A percentile compares a stretch with the other conserved stretches of the same genome.
Evolutionary conservation across 768 basidiomycete genomes (phyloP).

Genomic region (Cystofilobasidium capitatum): DNA sequence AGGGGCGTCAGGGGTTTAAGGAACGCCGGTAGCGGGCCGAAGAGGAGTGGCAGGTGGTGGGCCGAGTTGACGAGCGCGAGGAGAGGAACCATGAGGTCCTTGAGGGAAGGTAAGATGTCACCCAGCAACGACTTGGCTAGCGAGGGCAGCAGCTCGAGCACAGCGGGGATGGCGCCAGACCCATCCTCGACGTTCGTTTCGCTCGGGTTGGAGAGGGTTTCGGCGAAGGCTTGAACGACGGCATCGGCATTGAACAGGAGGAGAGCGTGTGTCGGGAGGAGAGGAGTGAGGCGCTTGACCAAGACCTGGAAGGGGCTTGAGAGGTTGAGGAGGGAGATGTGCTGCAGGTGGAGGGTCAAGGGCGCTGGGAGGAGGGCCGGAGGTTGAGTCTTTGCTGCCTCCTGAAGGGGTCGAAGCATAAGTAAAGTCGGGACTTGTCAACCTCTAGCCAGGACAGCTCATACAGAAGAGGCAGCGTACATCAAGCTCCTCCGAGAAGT

Average conservation of each 20-base stretch:
- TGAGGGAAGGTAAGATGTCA: slow-evolving; percentile 31
- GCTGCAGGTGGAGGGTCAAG: slow-evolving; percentile 31
- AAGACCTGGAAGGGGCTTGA: slow-evolving; percentile 36
- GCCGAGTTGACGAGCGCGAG: slow-evolving; percentile 21
- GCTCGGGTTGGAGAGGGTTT: slow-evolving; percentile 31
- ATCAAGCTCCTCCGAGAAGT: slow-evolving; percentile 11
- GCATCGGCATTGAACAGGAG: slow-evolving; percentile 35
- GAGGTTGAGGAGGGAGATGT: slow-evolving; percentile 38
- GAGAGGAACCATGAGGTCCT: slow-evolving; percentile 7
- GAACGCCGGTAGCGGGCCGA: slow-evolving; percentile 36
- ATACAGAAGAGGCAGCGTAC: neutral
- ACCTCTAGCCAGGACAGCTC: neutral
- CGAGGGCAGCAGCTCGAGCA: slow-evolving; percentile 21
- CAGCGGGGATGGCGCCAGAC: slow-evolving; percentile 35
- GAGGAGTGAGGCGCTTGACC: slow-evolving; percentile 32
- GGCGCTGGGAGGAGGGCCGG: slow-evolving; percentile 13
- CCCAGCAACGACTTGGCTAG: slow-evolving; percentile 12
- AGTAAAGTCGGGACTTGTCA: neutral
- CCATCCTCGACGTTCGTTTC: slow-evolving; percentile 30
- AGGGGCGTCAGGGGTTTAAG: slow-evolving; percentile 33
- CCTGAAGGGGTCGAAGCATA: neutral
- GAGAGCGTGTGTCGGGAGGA: slow-evolving; percentile 36
- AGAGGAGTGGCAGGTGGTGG: slow-evolving; percentile 32
- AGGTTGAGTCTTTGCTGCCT: slow-evolving; percentile 11
- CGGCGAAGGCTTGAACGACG: slow-evolving; percentile 31